These are phyloP conservation scores for Cucurbita ficifolia DNA, from an alignment of 306 rosid genomes.

Conservation along the genomic window DNA sequence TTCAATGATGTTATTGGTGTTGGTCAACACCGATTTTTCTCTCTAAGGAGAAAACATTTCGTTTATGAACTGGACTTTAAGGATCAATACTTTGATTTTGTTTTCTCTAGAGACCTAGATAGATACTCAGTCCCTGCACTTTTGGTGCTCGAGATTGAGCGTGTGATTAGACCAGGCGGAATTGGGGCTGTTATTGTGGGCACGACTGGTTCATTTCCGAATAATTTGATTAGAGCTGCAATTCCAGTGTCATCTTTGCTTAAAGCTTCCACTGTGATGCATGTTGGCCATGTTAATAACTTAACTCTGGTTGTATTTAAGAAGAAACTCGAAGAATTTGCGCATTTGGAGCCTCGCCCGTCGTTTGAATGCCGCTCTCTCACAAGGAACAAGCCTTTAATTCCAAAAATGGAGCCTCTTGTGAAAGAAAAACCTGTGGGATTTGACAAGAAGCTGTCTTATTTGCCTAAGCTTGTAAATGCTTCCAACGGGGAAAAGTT, in stretches of 20 bases:
- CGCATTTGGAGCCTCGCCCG: conserved; percentile 23
- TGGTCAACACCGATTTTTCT: conserved; percentile 26
- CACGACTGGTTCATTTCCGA: conserved; percentile 15
- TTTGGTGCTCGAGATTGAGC: conserved; percentile 69
- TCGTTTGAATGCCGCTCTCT: conserved; percentile 49
- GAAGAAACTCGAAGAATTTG: conserved; percentile 35
- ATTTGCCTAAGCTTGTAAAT: conserved; percentile 50
- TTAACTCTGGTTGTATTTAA: conserved; percentile 52
- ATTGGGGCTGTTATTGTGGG: conserved; percentile 49
- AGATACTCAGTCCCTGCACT: conserved; percentile 55
- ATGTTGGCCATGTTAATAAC: conserved; percentile 31
- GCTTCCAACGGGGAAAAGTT: conserved; percentile 30
- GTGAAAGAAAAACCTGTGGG: conserved; percentile 22
- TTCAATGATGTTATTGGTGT: conserved; percentile 33
- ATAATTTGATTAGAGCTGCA: conserved; percentile 56
- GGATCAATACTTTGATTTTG: conserved; percentile 57
- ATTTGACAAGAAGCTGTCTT: conserved; percentile 16
- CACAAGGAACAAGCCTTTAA: conserved; percentile 30
- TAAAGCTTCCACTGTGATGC: conserved; percentile 52
- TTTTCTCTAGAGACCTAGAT: conserved; percentile 47
- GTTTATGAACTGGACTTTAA: conserved; percentile 23
- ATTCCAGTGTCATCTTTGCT: conserved; percentile 57
- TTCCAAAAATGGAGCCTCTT: conserved; percentile 48
- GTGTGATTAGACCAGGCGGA: conserved; percentile 78
- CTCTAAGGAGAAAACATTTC: conserved; percentile 26